Percentiles rank a stretch among this genome's conserved stretches.
Evolutionary conservation across 2,329 filamentous ascomycete genomes (phyloP).

Genomic region (Stachybotrys chlorohalonatus): DNA sequence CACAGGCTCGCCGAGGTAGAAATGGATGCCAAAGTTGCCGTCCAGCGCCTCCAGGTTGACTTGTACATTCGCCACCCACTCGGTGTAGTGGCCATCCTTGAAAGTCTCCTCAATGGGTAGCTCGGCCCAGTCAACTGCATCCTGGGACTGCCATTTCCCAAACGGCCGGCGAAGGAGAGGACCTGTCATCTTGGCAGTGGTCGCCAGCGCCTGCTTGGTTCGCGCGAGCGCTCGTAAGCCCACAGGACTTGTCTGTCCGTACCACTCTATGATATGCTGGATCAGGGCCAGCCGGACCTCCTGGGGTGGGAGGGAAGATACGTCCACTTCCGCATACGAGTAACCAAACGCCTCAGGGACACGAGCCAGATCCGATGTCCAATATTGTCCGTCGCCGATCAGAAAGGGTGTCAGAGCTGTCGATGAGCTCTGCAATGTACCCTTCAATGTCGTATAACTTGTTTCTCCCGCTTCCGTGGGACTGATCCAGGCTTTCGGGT

Average conservation of each 20-base stretch:
- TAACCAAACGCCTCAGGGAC: constrained; percentile 59
- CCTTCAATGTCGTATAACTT: constrained; percentile 51
- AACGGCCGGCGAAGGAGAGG: not conserved
- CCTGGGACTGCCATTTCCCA: not conserved
- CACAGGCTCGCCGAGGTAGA: constrained; percentile 55
- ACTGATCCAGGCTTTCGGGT: constrained; percentile 58
- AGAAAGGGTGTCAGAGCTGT: constrained; percentile 62
- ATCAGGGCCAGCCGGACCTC: constrained; percentile 23
- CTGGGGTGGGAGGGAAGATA: constrained; percentile 11
- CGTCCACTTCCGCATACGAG: constrained; percentile 56
- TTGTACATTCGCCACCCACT: constrained; percentile 62
- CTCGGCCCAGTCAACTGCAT: not conserved
- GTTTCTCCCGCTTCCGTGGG: constrained; percentile 43
- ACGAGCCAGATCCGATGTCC: constrained; percentile 56
- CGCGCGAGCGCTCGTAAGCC: constrained; percentile 8
- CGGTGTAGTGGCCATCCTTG: constrained; percentile 34
- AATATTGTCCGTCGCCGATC: constrained; percentile 49
- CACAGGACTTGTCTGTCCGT: constrained; percentile 21
- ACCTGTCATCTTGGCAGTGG: not conserved
- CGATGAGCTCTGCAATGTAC: constrained; percentile 42
- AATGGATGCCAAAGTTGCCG: constrained; percentile 52
- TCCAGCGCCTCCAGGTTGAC: constrained; percentile 51
- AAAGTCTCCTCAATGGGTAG: constrained; percentile 17
- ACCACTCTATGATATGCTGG: constrained; percentile 43
- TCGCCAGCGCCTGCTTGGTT: not conserved